A percentile compares a stretch with the other conserved stretches of the same genome.
These are phyloP conservation scores for Hypseocharis bilobata DNA, from an alignment of 441 rosid genomes.

Conservation along the genomic window DNA sequence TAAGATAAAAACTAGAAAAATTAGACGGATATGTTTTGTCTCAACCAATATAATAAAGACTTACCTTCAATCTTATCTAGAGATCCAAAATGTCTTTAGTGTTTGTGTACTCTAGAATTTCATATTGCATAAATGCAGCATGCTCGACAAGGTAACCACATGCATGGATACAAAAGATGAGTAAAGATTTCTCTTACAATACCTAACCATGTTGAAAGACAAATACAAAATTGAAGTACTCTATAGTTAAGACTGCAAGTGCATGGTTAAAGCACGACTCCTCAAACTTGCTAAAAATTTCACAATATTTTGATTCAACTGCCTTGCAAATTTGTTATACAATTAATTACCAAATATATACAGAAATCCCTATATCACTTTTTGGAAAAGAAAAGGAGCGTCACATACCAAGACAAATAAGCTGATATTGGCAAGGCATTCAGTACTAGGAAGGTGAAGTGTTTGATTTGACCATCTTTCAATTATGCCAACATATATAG, in stretches of 20 bases:
- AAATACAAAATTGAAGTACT: not conserved
- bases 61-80: too few species aligned
- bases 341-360: not conserved
- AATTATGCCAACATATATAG: conserved; percentile 44
- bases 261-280: not conserved
- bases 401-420: conserved; percentile 58
- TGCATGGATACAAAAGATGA: too few species aligned
- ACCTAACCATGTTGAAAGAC: not conserved
- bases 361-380: not conserved
- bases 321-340: not conserved
- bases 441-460: conserved; percentile 43
- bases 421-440: conserved; percentile 49
- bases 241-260: not conserved
- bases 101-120: too few species aligned
- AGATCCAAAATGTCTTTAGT: too few species aligned
- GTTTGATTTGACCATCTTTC: conserved; percentile 69
- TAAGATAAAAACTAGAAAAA: too few species aligned
- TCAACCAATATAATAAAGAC: too few species aligned
- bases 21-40: too few species aligned
- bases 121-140: too few species aligned
- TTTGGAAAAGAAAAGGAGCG: conserved; percentile 4
- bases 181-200: too few species aligned
- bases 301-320: not conserved
- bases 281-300: not conserved
- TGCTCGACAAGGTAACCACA: too few species aligned